A percentile compares a stretch with the other conserved stretches of the same genome.
Evolutionary conservation across 2,329 filamentous ascomycete species (phyloP).

Genomic region (Plectosphaerella plurivora): DNA sequence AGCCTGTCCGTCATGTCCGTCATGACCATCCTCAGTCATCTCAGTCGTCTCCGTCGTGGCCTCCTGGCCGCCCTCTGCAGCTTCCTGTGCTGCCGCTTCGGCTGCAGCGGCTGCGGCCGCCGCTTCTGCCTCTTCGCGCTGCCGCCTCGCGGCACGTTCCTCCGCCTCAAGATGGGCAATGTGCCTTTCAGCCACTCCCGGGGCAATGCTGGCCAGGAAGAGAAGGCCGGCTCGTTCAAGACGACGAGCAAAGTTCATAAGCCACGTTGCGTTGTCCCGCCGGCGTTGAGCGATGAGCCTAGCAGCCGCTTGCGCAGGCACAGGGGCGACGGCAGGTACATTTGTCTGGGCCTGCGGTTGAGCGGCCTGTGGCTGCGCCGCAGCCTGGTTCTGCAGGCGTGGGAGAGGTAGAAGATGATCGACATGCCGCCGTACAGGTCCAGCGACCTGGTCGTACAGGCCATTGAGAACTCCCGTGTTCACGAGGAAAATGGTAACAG

Average conservation of each 20-base stretch:
- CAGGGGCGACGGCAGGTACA: constrained; percentile 18
- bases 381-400: constrained; percentile 15
- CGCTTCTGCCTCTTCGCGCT: constrained; percentile 37
- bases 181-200: constrained; percentile 61
- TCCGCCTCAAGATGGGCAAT: constrained; percentile 55
- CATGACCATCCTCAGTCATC: background rate
- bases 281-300: constrained; percentile 46
- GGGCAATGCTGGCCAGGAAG: constrained; percentile 62
- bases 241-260: constrained; percentile 45
- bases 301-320: constrained; percentile 49
- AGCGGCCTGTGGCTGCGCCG: constrained; percentile 6
- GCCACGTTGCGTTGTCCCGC: constrained; percentile 41
- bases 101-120: constrained; percentile 30
- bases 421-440: constrained; percentile 53
- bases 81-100: constrained; percentile 16
- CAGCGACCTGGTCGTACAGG: constrained; percentile 49
- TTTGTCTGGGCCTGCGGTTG: background rate
- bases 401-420: constrained; percentile 45
- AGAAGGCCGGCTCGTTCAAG: constrained; percentile 57
- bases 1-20: background rate
- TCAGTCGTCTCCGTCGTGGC: background rate
- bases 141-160: constrained; percentile 38
- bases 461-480: constrained; percentile 57
- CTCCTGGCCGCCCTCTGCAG: constrained; percentile 16
- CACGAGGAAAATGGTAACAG: constrained; percentile 51